These are phyloP conservation scores for Micromonas pusilla DNA, from an alignment of 139 green algal genomes.

Conservation along the genomic window DNA sequence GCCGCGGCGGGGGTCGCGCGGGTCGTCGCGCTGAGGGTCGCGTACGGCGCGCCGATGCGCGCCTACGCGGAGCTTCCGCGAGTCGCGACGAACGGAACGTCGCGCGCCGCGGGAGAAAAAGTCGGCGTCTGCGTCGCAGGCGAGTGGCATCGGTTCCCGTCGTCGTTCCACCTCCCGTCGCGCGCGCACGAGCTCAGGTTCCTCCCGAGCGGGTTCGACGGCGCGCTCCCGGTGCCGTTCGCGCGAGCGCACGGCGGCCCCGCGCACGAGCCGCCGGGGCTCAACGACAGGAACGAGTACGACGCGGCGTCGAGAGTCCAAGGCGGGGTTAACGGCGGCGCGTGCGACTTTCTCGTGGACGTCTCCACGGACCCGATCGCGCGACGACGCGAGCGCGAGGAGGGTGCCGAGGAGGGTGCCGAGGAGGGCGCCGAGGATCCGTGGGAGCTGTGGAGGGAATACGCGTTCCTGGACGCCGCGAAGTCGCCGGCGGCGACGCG, in stretches of 20 bases:
- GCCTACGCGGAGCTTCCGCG: constrained; percentile 31
- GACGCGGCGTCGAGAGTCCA: not conserved
- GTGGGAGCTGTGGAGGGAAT: too few relatives aligned
- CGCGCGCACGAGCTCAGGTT: constrained; percentile 51
- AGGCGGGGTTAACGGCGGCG: not conserved
- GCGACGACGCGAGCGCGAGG: not conserved
- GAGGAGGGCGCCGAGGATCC: not conserved
- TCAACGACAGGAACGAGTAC: constrained; percentile 21
- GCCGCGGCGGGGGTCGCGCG: not conserved
- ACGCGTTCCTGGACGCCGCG: constrained; percentile 2
- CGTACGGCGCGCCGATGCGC: constrained; percentile 52
- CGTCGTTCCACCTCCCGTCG: constrained; percentile 60
- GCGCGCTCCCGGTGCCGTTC: constrained; percentile 21
- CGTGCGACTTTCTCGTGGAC: constrained; percentile 18
- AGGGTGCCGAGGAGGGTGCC: not conserved
- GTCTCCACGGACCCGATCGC: not conserved
- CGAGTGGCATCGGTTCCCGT: constrained; percentile 72
- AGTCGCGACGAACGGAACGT: constrained; percentile 5
- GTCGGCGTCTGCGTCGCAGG: constrained; percentile 55
- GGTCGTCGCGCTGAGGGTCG: constrained; percentile 5
- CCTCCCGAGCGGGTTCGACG: constrained; percentile 51
- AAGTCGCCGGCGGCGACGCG: not conserved
- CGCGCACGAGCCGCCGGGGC: not conserved
- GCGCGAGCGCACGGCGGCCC: not conserved
- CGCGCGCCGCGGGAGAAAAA: not conserved